These are phyloP conservation scores for Cordyceps cateniannulata DNA, from an alignment of 2,329 filamentous ascomycete genomes.

Conservation along the genomic window DNA sequence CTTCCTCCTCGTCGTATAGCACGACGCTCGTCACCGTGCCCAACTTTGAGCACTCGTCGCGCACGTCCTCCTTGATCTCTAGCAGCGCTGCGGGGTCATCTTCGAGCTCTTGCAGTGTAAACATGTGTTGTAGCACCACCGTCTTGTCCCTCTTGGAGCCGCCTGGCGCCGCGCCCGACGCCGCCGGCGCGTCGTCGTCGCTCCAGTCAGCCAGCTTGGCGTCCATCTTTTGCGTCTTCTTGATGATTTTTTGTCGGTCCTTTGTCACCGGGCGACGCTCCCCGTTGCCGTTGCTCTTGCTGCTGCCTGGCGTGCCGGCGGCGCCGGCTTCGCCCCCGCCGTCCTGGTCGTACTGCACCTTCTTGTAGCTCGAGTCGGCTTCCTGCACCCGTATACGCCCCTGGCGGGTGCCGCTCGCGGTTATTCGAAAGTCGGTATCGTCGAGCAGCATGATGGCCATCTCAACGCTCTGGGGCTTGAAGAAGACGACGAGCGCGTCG, in stretches of 20 bases:
- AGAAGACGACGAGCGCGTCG: constrained; percentile 88
- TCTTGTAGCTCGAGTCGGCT: constrained; percentile 90
- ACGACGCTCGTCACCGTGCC: constrained; percentile 88
- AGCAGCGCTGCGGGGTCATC: constrained; percentile 77
- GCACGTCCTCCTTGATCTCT: constrained; percentile 92
- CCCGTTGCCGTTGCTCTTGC: constrained; percentile 17
- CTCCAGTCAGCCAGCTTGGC: constrained; percentile 94
- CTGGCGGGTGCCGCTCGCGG: constrained; percentile 40
- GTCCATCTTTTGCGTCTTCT: constrained; percentile 83
- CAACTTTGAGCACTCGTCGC: constrained; percentile 80
- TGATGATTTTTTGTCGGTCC: constrained; percentile 85
- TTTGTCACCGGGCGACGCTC: constrained; percentile 36
- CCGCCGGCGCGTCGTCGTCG: constrained; percentile 66
- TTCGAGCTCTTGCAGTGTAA: constrained; percentile 76
- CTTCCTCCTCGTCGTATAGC: constrained; percentile 78
- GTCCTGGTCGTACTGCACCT: constrained; percentile 59
- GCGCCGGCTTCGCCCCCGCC: constrained; percentile 16
- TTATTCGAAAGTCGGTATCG: constrained; percentile 72
- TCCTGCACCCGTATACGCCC: constrained; percentile 74
- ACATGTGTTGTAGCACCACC: constrained; percentile 89
- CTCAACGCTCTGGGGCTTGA: constrained; percentile 87
- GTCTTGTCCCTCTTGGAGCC: constrained; percentile 63
- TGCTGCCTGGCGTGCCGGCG: constrained; percentile 20
- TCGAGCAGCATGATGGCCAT: constrained; percentile 77
- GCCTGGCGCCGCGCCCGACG: constrained; percentile 30